Conservation (phyloP, 352 stramenopile genomes). For the Pythium phragmiticola region DNA sequence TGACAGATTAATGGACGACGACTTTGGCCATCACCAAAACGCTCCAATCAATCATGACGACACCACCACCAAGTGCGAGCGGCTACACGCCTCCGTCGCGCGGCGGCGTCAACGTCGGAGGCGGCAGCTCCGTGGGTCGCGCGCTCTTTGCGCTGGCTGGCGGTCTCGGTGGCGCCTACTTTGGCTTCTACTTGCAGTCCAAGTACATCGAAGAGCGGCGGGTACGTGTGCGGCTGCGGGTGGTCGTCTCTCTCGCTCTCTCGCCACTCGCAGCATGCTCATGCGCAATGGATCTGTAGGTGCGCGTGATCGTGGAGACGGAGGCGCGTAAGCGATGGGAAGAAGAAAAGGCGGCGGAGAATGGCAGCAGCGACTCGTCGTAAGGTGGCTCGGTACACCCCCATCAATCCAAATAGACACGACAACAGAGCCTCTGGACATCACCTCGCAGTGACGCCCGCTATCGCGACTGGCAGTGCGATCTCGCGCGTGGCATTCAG, state of each 20-base stretch:
- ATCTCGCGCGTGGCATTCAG: slow-evolving; percentile 50
- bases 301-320: slow-evolving; percentile 53
- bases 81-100: slow-evolving; percentile 22
- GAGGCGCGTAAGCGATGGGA: slow-evolving; percentile 64
- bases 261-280: background rate
- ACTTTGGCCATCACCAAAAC: slow-evolving; percentile 4
- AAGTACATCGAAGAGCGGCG: slow-evolving; percentile 82
- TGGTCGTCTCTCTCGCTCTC: background rate
- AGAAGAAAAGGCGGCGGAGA: slow-evolving; percentile 31
- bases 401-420: background rate
- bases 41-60: slow-evolving; percentile 11
- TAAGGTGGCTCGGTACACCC: slow-evolving; percentile 6
- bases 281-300: slow-evolving; percentile 20
- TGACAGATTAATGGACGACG: background rate
- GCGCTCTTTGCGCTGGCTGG: slow-evolving; percentile 68
- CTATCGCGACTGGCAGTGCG: slow-evolving; percentile 19
- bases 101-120: slow-evolving; percentile 67
- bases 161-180: slow-evolving; percentile 70
- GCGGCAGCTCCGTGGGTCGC: slow-evolving; percentile 63
- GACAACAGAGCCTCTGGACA: background rate
- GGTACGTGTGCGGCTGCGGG: slow-evolving; percentile 24
- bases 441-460: slow-evolving; percentile 3
- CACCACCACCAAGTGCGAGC: slow-evolving; percentile 10
- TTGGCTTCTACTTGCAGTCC: slow-evolving; percentile 80
- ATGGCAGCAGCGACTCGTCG: background rate